Evolutionary conservation across 2,329 filamentous ascomycete species (phyloP).

Genomic region (Aspergillus terreus): DNA sequence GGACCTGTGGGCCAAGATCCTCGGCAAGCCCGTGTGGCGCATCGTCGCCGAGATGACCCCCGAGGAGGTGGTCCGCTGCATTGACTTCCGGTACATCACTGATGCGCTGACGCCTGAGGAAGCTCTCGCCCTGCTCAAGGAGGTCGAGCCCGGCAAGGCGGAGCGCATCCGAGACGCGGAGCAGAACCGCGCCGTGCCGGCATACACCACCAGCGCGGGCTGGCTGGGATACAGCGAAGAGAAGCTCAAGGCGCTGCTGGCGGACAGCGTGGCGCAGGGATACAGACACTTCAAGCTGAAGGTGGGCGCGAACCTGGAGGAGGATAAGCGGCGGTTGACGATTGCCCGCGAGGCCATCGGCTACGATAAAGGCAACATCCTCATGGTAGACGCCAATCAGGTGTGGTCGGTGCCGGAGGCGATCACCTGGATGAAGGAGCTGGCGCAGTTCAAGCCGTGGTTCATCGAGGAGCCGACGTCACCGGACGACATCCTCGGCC

Average conservation of each 20-base stretch:
- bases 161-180: slow-evolving; percentile 71
- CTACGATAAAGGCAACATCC: slow-evolving; percentile 74
- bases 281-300: slow-evolving; percentile 91
- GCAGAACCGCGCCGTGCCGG: slow-evolving; percentile 71
- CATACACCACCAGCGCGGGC: slow-evolving; percentile 85
- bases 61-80: slow-evolving; percentile 79
- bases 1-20: slow-evolving; percentile 90
- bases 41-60: slow-evolving; percentile 87
- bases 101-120: slow-evolving; percentile 88
- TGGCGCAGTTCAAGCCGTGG: slow-evolving; percentile 75
- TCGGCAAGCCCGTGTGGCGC: slow-evolving; percentile 84
- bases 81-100: slow-evolving; percentile 93
- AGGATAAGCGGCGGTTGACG: slow-evolving; percentile 65
- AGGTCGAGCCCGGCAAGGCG: slow-evolving; percentile 64
- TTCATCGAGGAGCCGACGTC: slow-evolving; percentile 94
- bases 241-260: slow-evolving; percentile 73
- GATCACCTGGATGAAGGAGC: slow-evolving; percentile 78
- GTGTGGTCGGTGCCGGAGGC: slow-evolving; percentile 86
- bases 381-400: slow-evolving; percentile 95
- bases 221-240: slow-evolving; percentile 90
- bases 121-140: slow-evolving; percentile 67
- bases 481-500: slow-evolving; percentile 83
- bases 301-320: slow-evolving; percentile 70
- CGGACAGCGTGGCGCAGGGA: slow-evolving; percentile 70
- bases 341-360: slow-evolving; percentile 79